Evolutionary conservation across 176 grass and related monocot species (phyloP), one percentile per base, ranked within the genome.

Genomic region (Poa pratensis): DNA sequence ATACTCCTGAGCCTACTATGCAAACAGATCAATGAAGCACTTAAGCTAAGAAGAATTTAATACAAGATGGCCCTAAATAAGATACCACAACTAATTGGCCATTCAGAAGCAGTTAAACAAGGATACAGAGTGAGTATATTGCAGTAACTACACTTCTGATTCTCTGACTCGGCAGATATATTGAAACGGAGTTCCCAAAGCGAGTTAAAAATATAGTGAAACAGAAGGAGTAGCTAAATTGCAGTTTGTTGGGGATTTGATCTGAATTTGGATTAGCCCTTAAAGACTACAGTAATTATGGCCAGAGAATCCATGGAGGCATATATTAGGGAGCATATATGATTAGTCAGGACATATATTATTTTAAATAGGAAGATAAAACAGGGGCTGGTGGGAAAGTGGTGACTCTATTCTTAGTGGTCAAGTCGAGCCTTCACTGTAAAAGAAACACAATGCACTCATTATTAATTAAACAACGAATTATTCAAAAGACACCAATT

Each of bases 201-300:
- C 22, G 10, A 61, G 58, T 26, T 3, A 61, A 61, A 12, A 23
- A 61, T 61, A 26, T 26, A 26, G 11, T 26, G 58, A 61, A 61
- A 61, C 4, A 1, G 58, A 61, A 61, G 23, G 58, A 26, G 23
- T 61, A 61, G 40, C 9, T 49, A 20, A 77, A 26, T 40, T 24
- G 73, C n/a, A 23, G 19, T 71, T 59, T 70, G 75, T 71, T 46
- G 74, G 24, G 4, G 23, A 78, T 55, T 2, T 22, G 50, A 58
- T 58, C 58, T 58, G 37, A 71, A 69, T 42, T 82, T 75, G 64
- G 51, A 49, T 22, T 48, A 49, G 26, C 65, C 83, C 64, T 45
- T 57, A 63, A 50, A 69, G 39, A 73, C 55, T 61, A 63, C 23
- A 32, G 30, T 61, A 26, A 61, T 61, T 6, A 63, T 63, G 45